A percentile compares a stretch with the other conserved stretches of the same genome.
These are phyloP conservation scores for Gentiana straminea DNA, from an alignment of 257 asterid species.

Conservation along the genomic window DNA sequence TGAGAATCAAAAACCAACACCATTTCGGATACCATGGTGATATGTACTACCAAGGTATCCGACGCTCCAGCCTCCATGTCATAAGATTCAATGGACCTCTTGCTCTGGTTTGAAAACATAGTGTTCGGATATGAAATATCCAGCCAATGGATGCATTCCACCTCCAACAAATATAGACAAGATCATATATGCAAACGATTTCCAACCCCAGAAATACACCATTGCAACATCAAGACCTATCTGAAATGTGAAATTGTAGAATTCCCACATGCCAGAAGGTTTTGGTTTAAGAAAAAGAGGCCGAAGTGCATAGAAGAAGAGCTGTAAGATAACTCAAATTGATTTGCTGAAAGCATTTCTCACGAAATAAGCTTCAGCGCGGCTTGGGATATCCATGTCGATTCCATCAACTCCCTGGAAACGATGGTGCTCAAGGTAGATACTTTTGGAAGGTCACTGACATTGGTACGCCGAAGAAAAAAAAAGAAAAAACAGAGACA, in stretches of 20 bases:
- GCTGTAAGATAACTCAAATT: slow-evolving; percentile 72
- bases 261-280: slow-evolving; percentile 94
- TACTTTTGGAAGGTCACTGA: slow-evolving; percentile 94
- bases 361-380: slow-evolving; percentile 51
- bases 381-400: slow-evolving; percentile 85
- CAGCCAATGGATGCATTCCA: slow-evolving; percentile 97
- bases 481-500: slow-evolving; percentile 48
- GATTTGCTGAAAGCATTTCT: slow-evolving; percentile 46
- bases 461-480: slow-evolving; percentile 92
- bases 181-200: slow-evolving; percentile 60
- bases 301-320: slow-evolving; percentile 84
- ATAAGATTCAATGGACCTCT: slow-evolving; percentile 83
- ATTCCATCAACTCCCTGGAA: slow-evolving; percentile 94
- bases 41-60: slow-evolving; percentile 37
- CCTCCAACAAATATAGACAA: slow-evolving; percentile 90
- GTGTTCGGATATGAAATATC: slow-evolving; percentile 89
- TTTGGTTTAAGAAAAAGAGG: slow-evolving; percentile 89
- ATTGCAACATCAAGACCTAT: slow-evolving; percentile 51
- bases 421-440: slow-evolving; percentile 92
- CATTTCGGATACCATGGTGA: no score
- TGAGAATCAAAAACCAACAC: no score
- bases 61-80: slow-evolving; percentile 87
- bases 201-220: slow-evolving; percentile 77
- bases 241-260: slow-evolving; percentile 51
- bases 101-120: slow-evolving; percentile 66